These are phyloP conservation scores for Cryptosporidium andersoni DNA, from an alignment of 169 alveolate species.

Conservation along the genomic window DNA sequence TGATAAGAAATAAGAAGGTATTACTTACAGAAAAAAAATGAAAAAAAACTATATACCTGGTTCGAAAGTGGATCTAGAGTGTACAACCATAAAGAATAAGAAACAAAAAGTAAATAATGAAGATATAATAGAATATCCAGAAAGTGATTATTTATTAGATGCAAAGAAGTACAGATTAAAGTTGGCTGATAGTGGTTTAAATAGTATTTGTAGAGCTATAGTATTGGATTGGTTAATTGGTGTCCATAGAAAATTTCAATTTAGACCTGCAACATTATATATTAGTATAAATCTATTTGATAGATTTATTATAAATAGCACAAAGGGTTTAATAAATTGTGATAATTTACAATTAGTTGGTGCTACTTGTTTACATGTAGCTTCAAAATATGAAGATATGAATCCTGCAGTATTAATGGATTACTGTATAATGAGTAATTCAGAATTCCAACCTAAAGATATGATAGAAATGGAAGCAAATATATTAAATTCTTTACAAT, in stretches of 20 bases:
- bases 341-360: conserved; percentile 65
- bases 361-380: conserved; percentile 65
- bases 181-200: conserved; percentile 41
- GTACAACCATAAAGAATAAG: background rate
- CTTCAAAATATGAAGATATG: conserved; percentile 64
- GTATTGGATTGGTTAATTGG: conserved; percentile 68
- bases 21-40: background rate
- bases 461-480: conserved; percentile 68
- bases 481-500: conserved; percentile 44
- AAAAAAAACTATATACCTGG: background rate
- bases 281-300: conserved; percentile 61
- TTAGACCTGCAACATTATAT: conserved; percentile 67
- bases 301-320: conserved; percentile 33
- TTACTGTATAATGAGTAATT: conserved; percentile 66
- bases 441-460: conserved; percentile 57
- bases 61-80: background rate
- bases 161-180: conserved; percentile 15
- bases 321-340: conserved; percentile 25
- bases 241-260: conserved; percentile 68
- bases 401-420: conserved; percentile 66
- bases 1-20: too few species aligned
- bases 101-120: background rate
- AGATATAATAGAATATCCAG: background rate
- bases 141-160: background rate
- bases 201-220: conserved; percentile 61